phyloP scores from a whole-genome alignment of 78 protist genomes.

The Dictyostelium capitatum region DNA sequence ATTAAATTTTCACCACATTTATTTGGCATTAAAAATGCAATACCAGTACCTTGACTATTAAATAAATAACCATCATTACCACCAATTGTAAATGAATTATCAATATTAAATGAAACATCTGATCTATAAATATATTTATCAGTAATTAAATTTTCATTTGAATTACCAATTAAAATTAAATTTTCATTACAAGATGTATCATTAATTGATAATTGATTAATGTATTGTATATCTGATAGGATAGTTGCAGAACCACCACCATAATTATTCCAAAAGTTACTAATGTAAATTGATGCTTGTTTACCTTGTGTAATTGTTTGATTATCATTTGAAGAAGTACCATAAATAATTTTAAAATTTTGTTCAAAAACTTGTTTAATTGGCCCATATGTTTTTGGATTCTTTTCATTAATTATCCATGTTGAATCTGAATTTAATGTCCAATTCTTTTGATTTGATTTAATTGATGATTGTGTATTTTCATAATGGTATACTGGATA shows the following conservation, averaged over 20 bases:
- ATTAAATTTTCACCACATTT: constrained; percentile 39
- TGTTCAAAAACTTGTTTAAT: constrained; percentile 52
- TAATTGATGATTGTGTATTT: neutral
- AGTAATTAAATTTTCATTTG: constrained; percentile 26
- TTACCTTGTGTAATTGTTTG: neutral
- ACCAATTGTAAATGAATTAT: constrained; percentile 7
- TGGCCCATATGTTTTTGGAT: constrained; percentile 52
- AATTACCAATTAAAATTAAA: constrained; percentile 40
- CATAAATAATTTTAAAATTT: constrained; percentile 25
- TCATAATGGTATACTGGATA: constrained; percentile 16
- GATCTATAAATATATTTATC: neutral
- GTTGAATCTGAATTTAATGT: neutral
- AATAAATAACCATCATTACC: neutral
- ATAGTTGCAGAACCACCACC: constrained; percentile 36
- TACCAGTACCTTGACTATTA: constrained; percentile 12
- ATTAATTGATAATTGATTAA: neutral
- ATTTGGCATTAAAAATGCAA: constrained; percentile 41
- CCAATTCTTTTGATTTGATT: constrained; percentile 21
- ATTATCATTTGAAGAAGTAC: neutral
- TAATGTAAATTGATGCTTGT: constrained; percentile 27
- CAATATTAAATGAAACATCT: constrained; percentile 2
- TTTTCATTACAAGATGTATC: constrained; percentile 2
- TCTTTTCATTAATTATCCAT: constrained; percentile 13
- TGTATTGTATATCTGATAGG: constrained; percentile 27
- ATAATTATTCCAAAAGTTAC: constrained; percentile 42